Base-by-base conservation (phyloP, 2,329 filamentous ascomycete species). In the Scedosporium aurantiacum region DNA sequence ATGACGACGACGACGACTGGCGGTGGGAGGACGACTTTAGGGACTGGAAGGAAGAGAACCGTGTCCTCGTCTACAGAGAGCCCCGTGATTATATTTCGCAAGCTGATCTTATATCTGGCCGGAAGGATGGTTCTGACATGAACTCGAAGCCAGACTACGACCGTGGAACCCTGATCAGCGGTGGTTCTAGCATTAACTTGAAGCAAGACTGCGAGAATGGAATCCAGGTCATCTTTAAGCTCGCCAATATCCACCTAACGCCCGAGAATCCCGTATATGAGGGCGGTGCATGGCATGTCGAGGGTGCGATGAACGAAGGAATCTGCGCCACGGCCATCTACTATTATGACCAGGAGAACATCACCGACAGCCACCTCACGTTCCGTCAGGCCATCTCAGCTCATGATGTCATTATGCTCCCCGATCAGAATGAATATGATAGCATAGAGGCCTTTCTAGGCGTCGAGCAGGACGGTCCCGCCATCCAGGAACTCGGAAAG, bases 261-360 rank as follows among this genome's bases (percentile, higher is more conserved):
- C 85, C 85, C 0, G 79, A 82, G 18, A 78, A 82, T 2, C 81
- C 84, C 0, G 67, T 67, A 0, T 87, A 83, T 64, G 69, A 72
- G 0, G 79, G 79, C 16, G 82, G 82, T 0, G 72, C 71, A 1
- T 85, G 82, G 78, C 82, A 84, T 64, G 67, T 82, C 2, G 82
- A 84, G 64, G 81, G 82, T 18, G 73, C 74, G 63, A 65, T 77
- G 6, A 88, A 88, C 65, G 85, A 89, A 69, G 81, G 80, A 64
- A 86, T 89, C 43, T 79, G 78, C 64, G 83, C 83, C 0, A 84
- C 83, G 0, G 81, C 84, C 0, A 72, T 88, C 18, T 85, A 84
- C 70, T 85, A 85, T 69, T 83, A 83, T 65, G 81, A 85, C 63
- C 73, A 69, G 55, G 77, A 84, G 0, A 89, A 89, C 68, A 79